Evolutionary conservation across 2,329 filamentous ascomycete genomes (phyloP), one percentile per base, ranked within the genome.

Genomic region (Cladophialophora yegresii): DNA sequence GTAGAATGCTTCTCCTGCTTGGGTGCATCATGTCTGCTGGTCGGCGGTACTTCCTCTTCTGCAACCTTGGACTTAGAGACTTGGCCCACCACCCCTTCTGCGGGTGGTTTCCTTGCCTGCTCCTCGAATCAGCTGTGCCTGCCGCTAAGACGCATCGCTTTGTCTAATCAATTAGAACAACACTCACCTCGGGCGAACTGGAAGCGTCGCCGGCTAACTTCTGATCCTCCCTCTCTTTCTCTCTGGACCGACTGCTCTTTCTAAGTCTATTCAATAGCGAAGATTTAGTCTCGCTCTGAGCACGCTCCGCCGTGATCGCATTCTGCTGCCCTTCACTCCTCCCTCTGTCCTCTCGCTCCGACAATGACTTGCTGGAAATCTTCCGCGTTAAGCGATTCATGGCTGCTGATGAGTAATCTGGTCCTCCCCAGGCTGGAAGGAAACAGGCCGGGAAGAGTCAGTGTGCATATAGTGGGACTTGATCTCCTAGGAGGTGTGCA

Each of bases 241-340:
- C 60, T 22, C 59, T 59, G 4, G 58, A 63, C 43, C 61, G 51
- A 49, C 63, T 65, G 40, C 36, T 59, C 50, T 26, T 61, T 28
- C 63, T 62, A 40, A 62, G 32, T 23, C 63, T 59, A 26, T 40
- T 59, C 23, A 65, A 54, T 3, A 65, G 30, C 28, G 63, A 65
- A 2, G 54, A 54, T 45, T 65, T 65, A 23, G 8, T 53, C 20
- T 59, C 63, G 10, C 30, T 50, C n/a, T 58, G 43, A 20, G 40
- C 36, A 12, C 58, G 53, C 8, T 56, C 63, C 12, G 54, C 59
- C 10, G 63, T 30, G 33, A 7, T 30, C 5, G 20, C 59, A 40
- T 36, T n/a, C n/a, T n/a, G 28, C 26, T 47, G 59, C 3, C 53
- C 53, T 28, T 33, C 23, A 9, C 16, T 28, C 28, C 54, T 55